Evolutionary conservation across 768 basidiomycete genomes (phyloP).

Genomic region (Porphyrellus cyaneotinctus): DNA sequence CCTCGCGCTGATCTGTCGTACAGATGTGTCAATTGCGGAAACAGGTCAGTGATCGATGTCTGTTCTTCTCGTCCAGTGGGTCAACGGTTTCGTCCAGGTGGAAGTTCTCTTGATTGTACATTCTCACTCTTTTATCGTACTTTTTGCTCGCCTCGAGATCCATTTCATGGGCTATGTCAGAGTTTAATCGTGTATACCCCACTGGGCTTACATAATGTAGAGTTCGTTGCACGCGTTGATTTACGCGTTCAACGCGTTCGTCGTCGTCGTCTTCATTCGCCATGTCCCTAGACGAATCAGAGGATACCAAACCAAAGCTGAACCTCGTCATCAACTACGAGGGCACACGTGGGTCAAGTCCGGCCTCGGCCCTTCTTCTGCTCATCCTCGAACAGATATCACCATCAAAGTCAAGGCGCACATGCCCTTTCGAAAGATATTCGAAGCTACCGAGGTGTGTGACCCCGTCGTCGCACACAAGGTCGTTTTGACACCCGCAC

Average conservation of each 20-base stretch:
- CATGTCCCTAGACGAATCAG: conserved; percentile 37
- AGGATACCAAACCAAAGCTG: conserved; percentile 64
- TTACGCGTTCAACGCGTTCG: conserved; percentile 9
- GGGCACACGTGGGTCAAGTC: conserved; percentile 41
- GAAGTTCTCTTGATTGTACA: conserved; percentile 54
- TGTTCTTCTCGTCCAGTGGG: neutral
- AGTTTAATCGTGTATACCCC: conserved; percentile 24
- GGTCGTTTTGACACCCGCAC: neutral
- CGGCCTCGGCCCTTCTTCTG: neutral
- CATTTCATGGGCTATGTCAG: neutral
- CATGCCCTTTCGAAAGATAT: conserved; percentile 64
- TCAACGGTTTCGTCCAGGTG: conserved; percentile 36
- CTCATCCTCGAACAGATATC: conserved; percentile 40
- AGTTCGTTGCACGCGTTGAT: conserved; percentile 13
- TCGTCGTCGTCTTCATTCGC: neutral
- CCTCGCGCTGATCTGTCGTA: neutral
- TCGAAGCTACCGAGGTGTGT: conserved; percentile 62
- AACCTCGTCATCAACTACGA: conserved; percentile 57
- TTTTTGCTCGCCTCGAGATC: neutral
- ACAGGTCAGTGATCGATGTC: conserved; percentile 38
- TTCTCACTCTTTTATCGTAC: conserved; percentile 8
- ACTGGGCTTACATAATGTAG: conserved; percentile 20
- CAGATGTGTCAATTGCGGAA: conserved; percentile 66
- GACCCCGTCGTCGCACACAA: too few relatives aligned
- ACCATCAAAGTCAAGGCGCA: conserved; percentile 64